Evolutionary conservation across 495 filamentous ascomycete genomes (phyloP).

Genomic region (Xylaria castorea): DNA sequence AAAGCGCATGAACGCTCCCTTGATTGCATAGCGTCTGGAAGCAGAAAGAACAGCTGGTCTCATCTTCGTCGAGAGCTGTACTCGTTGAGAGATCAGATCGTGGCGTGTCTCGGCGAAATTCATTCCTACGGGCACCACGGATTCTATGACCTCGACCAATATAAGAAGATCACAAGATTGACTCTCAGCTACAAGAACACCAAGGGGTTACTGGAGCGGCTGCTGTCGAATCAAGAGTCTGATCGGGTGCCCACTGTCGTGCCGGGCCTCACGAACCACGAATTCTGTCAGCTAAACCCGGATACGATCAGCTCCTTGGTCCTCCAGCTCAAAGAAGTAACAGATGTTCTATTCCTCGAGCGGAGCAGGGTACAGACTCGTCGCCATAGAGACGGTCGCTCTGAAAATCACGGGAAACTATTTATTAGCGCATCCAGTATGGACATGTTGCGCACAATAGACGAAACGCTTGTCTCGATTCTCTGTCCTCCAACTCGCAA

Average conservation of each 20-base stretch:
- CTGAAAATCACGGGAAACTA: neutral
- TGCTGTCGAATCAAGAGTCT: constrained; percentile 29
- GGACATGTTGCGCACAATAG: neutral
- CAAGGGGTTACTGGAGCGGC: constrained; percentile 2
- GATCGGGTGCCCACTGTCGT: constrained; percentile 29
- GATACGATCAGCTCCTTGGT: constrained; percentile 29
- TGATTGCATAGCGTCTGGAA: neutral
- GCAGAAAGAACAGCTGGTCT: constrained; percentile 1
- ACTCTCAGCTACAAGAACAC: constrained; percentile 2
- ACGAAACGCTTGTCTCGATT: constrained; percentile 11
- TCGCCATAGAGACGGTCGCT: neutral
- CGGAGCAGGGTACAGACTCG: neutral
- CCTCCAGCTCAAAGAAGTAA: constrained; percentile 26
- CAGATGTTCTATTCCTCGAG: constrained; percentile 6
- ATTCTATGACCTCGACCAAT: neutral
- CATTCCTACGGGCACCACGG: neutral
- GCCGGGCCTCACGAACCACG: constrained; percentile 26
- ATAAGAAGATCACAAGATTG: neutral
- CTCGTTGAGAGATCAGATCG: constrained; percentile 32
- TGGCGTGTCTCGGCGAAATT: constrained; percentile 16
- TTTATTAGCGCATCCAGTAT: neutral
- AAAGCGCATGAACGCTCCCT: constrained; percentile 2
- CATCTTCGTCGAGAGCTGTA: constrained; percentile 31
- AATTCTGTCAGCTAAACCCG: constrained; percentile 30
- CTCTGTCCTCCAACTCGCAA: neutral